Base-by-base conservation (phyloP, 805 yeast species). In the Ogataea glucozyma region DNA sequence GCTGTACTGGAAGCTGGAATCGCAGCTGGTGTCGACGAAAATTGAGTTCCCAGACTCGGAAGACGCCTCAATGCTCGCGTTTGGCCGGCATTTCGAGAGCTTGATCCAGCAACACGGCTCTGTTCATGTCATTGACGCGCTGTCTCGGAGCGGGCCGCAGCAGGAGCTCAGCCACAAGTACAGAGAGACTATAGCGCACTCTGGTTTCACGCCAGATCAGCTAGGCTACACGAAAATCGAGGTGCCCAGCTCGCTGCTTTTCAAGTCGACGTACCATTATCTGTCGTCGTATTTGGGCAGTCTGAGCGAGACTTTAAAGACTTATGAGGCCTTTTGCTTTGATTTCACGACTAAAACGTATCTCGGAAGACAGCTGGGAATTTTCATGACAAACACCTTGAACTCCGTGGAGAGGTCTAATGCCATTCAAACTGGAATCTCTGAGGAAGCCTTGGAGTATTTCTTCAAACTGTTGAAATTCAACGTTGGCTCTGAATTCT, bases 51-150 rank as follows among this genome's bases (percentile, higher is more conserved):
- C 79, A 1, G 62, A 79, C 38, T 75, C 81, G 1, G 68, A 69
- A 36, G 82, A 77, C 44, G 77, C 81, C 1, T 70, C 79, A 2
- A 75, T 70, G 40, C 76, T 73, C 58, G 78, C 81, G 0, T 72
- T 78, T 40, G 52, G 62, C 17, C 64, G 74, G 29, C 81, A 77
- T 52, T 75, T 78, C 50, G 80, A 76, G 38, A 56, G 55, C 2
- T 52, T 78, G 22, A 61, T 65, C n/a, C 54, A 59, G 23, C 79
- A 77, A 42, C 75, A 68, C 57, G 76, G 79, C 16, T 75, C 71
- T 38, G 64, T 77, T 19, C 75, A 72, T 51, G 65, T 77, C 10
- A 54, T 78, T n/a, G 76, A 76, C 47, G 70, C 78, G 3, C 58
- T 76, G 10, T 70, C 75, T n/a, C 56, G 56, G 14, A 58, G 54